Conservation (phyloP, 2,329 filamentous ascomycete species). For the Arthrinium puccinioides region DNA sequence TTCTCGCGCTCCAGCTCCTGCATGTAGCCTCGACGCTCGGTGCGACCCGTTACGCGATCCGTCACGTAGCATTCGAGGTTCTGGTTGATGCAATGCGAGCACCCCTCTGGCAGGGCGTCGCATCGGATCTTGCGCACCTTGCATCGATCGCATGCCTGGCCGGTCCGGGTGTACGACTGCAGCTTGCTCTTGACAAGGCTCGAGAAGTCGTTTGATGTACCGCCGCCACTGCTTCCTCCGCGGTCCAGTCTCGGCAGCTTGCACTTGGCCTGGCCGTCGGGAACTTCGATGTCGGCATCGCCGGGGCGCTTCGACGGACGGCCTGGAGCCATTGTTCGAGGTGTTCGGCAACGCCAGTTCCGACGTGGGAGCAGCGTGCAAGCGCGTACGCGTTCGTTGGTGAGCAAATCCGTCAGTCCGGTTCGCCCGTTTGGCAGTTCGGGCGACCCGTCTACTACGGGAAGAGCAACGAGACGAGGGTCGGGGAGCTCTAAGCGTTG, state of each 20-base stretch:
- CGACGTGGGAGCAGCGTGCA: too few relatives aligned
- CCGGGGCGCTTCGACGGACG: slow-evolving; percentile 36
- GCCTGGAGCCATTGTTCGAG: slow-evolving; percentile 29
- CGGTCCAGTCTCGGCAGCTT: slow-evolving; percentile 44
- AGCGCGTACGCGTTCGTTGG: too few relatives aligned
- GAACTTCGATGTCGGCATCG: slow-evolving; percentile 26
- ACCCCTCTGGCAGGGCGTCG: slow-evolving; percentile 73
- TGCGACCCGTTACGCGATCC: slow-evolving; percentile 77
- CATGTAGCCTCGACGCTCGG: slow-evolving; percentile 70
- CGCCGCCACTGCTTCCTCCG: slow-evolving; percentile 13
- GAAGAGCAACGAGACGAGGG: too few relatives aligned
- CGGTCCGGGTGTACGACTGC: slow-evolving; percentile 55
- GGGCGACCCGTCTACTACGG: too few relatives aligned
- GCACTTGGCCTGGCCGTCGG: slow-evolving; percentile 31
- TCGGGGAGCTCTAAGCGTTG: too few relatives aligned
- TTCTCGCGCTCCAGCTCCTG: slow-evolving; percentile 70
- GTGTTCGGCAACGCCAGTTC: too few relatives aligned
- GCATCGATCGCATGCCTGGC: slow-evolving; percentile 83
- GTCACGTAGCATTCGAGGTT: slow-evolving; percentile 76
- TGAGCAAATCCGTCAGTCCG: too few relatives aligned
- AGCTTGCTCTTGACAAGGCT: slow-evolving; percentile 48
- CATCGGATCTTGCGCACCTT: slow-evolving; percentile 88
- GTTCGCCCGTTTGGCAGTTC: too few relatives aligned
- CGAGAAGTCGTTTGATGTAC: slow-evolving; percentile 41
- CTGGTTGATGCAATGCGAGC: slow-evolving; percentile 72